Evolutionary conservation across 2,329 filamentous ascomycete species (phyloP), one percentile per base, ranked within the genome.

Genomic region (Aureobasidium mangrovei): DNA sequence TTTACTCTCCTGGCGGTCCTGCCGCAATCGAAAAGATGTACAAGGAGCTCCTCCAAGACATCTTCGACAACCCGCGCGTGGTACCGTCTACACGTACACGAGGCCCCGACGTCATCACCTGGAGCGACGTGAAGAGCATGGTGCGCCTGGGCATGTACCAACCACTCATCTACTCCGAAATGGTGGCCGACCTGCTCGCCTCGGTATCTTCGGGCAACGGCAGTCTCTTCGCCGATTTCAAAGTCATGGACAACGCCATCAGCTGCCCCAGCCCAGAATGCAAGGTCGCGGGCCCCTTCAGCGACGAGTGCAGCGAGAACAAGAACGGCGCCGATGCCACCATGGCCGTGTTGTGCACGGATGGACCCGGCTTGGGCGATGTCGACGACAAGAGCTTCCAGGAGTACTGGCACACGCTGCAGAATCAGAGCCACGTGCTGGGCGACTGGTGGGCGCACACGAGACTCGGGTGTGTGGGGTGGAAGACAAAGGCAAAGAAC

Each of bases 61-160:
- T 78, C 24, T 58, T 63, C 3, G 54, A 56, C 12, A 61, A 68
- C 1, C 77, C 77, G 3, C 65, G 79, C 40, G 68, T 69, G n/a
- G 65, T 78, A 27, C 76, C 77, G 0, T 66, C 73, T 56, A 42
- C 57, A 27, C n/a, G 7, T 6, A 56, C 26, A 2, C 29, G 41
- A 12, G 61, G 45, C 47, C 62, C 66, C 10, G 61, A 61, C 26
- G 51, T 72, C 5, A 59, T 74, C 31, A 72, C 71, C 4, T 69
- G 64, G 57, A 66, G 64, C 24, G 70, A 74, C 47, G 42, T 72
- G 32, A 58, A 65, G 40, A 31, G 51, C 0, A n/a, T 67, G 7
- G 60, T 72, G 5, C 67, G 72, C 54, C 57, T 59, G n/a, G 56
- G 63, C 8, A 59, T 69, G 7, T 72, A 73, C 49, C 41, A 56